Evolutionary conservation across 768 basidiomycete species (phyloP).

Genomic region (Imleria badia): DNA sequence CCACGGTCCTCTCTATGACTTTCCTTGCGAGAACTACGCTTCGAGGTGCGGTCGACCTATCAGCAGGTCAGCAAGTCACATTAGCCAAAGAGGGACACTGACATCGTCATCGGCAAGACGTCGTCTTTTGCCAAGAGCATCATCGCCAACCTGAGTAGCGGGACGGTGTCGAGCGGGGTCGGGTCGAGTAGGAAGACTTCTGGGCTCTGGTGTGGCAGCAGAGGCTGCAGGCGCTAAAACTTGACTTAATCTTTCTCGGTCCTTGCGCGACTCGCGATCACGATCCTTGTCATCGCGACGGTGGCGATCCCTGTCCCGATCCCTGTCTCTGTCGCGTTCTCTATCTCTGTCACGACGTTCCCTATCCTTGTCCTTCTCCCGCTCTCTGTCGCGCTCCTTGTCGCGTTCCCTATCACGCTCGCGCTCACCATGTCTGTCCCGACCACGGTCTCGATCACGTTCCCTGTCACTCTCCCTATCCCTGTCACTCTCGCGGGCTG

Average conservation of each 20-base stretch:
- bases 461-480: conserved; percentile 48
- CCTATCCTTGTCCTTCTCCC: conserved; percentile 42
- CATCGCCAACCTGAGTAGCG: conserved; percentile 50
- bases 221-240: conserved; percentile 33
- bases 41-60: conserved; percentile 73
- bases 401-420: conserved; percentile 50
- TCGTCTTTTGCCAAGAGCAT: conserved; percentile 70
- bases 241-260: conserved; percentile 47
- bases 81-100: conserved; percentile 26
- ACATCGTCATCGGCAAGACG: conserved; percentile 74
- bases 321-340: conserved; percentile 51
- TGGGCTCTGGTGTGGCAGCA: conserved; percentile 46
- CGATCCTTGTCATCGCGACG: conserved; percentile 63
- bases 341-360: conserved; percentile 42
- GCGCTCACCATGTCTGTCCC: conserved; percentile 47
- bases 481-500: conserved; percentile 32
- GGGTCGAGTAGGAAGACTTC: conserved; percentile 56
- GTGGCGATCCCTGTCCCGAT: conserved; percentile 45
- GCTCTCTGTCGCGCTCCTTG: conserved; percentile 36
- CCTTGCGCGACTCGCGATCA: conserved; percentile 62
- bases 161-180: conserved; percentile 57
- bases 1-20: conserved; percentile 72
- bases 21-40: conserved; percentile 80
- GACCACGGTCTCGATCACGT: conserved; percentile 47
- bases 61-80: conserved; percentile 11